A percentile compares a stretch with the other conserved stretches of the same genome.
These are phyloP conservation scores for Colletotrichum chrysophilum DNA, from an alignment of 2,329 filamentous ascomycete genomes.

Conservation along the genomic window DNA sequence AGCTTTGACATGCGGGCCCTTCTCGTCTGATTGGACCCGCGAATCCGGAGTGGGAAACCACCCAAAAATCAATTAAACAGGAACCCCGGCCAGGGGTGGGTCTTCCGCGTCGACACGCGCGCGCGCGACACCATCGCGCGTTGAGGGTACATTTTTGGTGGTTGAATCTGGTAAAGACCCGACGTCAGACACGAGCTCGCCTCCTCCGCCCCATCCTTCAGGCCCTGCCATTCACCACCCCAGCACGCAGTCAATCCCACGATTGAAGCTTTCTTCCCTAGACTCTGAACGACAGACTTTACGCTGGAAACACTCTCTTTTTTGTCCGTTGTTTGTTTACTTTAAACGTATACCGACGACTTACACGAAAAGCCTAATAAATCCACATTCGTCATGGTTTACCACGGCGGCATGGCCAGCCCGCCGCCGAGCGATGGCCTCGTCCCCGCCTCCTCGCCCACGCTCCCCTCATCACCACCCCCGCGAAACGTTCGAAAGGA, in stretches of 20 bases:
- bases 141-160: background rate
- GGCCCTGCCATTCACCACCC: background rate
- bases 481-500: constrained; percentile 41
- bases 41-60: background rate
- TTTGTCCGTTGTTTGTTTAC: background rate
- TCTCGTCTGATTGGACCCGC: background rate
- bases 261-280: background rate
- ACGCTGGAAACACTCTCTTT: background rate
- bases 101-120: background rate
- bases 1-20: background rate
- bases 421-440: constrained; percentile 24
- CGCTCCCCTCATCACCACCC: constrained; percentile 28
- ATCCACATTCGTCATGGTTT: constrained; percentile 10
- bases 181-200: constrained; percentile 13
- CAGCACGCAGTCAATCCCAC: background rate
- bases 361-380: background rate
- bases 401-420: constrained; percentile 21
- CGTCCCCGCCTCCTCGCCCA: constrained; percentile 23
- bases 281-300: background rate
- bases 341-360: background rate
- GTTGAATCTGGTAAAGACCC: background rate
- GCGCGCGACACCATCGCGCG: constrained; percentile 16
- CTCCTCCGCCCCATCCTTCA: background rate
- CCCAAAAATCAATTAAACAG: background rate
- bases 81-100: background rate